A percentile compares a stretch with the other conserved stretches of the same genome.
Conservation (phyloP, 352 stramenopile species). For the Phytophthora multivora region DNA sequence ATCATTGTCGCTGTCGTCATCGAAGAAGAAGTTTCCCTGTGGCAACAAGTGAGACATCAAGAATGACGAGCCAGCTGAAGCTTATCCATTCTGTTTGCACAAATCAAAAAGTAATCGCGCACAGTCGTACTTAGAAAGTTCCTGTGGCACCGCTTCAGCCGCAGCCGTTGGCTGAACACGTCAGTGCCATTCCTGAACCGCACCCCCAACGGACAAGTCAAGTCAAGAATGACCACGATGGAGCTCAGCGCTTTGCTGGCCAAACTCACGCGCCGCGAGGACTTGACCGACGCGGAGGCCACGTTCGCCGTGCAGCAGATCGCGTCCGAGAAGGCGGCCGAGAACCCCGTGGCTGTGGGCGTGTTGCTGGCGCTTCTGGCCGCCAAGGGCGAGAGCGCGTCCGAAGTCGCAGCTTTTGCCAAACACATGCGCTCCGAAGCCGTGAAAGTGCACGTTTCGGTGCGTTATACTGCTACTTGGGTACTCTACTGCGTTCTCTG, state of each 20-base stretch:
- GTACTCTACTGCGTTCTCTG: background rate
- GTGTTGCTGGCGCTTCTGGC: slow-evolving; percentile 95
- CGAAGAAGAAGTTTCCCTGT: too few species aligned
- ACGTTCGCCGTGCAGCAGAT: slow-evolving; percentile 75
- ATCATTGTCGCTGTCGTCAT: too few species aligned
- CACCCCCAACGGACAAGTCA: slow-evolving; percentile 9
- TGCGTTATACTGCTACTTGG: slow-evolving; percentile 17
- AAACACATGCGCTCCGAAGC: slow-evolving; percentile 95
- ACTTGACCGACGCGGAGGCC: slow-evolving; percentile 73
- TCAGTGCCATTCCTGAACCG: slow-evolving; percentile 17
- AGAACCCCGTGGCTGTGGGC: slow-evolving; percentile 81
- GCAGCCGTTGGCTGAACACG: slow-evolving; percentile 7
- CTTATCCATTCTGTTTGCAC: background rate
- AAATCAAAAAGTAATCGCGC: background rate
- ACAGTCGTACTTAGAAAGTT: slow-evolving; percentile 10
- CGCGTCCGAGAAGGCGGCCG: slow-evolving; percentile 59
- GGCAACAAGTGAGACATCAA: background rate
- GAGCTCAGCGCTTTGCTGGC: slow-evolving; percentile 76
- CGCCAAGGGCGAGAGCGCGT: slow-evolving; percentile 93
- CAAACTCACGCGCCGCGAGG: slow-evolving; percentile 74
- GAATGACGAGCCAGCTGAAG: background rate
- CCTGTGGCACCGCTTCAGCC: slow-evolving; percentile 3
- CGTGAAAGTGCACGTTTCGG: slow-evolving; percentile 72
- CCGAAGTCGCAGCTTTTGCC: slow-evolving; percentile 96
- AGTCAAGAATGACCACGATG: slow-evolving; percentile 34